Evolutionary conservation across 2,329 filamentous ascomycete species (phyloP), one percentile per base, ranked within the genome.

Genomic region (Diplodia corticola): DNA sequence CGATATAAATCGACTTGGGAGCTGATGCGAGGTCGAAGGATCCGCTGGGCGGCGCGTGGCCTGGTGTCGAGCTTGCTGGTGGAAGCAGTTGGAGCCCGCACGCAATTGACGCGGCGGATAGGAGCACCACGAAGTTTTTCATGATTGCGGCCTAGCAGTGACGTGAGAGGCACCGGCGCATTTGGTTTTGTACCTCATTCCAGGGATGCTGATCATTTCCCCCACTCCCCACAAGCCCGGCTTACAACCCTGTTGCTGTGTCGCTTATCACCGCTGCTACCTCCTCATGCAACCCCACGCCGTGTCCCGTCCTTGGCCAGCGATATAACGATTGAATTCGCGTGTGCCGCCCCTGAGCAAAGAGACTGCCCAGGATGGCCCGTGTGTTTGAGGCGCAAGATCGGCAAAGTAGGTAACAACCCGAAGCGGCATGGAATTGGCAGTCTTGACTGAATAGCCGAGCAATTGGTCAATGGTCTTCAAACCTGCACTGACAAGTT

Each of bases 1-100:
- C 71, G 10, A 85, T 78, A 65, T 81, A 85, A 33, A 83, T 77
- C 4, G 71, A 77, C 50, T 70, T 73, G 10, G 71, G 65, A 2
- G 67, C 63, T 13, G 70, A 63, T 26, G 28, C 60, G 30, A 74
- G 60, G 7, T 70, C 71, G 68, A 78, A 77, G 4, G 71, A 49
- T 49, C 22, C 70, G 6, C 50, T 44, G n/a, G 65, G 55, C 2
- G 68, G 64, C 4, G 61, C 40, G 49, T 67, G 71, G 22, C 53
- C 67, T 17, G 67, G 66, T 5, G 60, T 69, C 70, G 71, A 76
- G 69, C 73, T 65, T 1, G 78, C 72, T 0, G 80, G 79, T 15
- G 80, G 79, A 7, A 82, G 73, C 48, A 72, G 72, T 67, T 82
- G 79, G 49, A 80, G 67, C 17, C 76, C 78, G 30, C 72, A 70